Evolutionary conservation across 768 basidiomycete genomes (phyloP).

Genomic region (Hericium alpestre): DNA sequence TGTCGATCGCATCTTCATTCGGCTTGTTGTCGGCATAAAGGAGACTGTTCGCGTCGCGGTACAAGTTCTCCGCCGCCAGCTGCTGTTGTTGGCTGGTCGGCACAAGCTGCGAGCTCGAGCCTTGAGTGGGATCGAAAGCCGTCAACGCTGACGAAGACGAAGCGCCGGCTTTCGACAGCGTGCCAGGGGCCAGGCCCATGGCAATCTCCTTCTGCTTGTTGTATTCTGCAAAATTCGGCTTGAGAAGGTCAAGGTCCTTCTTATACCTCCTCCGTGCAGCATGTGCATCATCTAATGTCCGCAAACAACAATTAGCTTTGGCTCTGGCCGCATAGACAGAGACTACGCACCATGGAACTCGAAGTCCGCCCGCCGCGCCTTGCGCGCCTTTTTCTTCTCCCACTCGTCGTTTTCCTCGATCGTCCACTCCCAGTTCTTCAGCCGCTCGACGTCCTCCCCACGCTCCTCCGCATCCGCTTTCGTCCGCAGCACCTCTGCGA

Average conservation of each 20-base stretch:
- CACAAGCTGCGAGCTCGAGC: slow-evolving; percentile 27
- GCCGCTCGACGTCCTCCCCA: slow-evolving; percentile 85
- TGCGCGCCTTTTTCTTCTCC: slow-evolving; percentile 83
- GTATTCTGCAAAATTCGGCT: slow-evolving; percentile 80
- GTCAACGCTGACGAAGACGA: slow-evolving; percentile 31
- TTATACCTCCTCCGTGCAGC: slow-evolving; percentile 85
- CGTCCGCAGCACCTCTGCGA: slow-evolving; percentile 75
- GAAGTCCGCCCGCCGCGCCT: slow-evolving; percentile 76
- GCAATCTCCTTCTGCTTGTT: slow-evolving; percentile 84
- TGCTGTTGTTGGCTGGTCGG: slow-evolving; percentile 53
- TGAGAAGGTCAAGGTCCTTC: slow-evolving; percentile 80
- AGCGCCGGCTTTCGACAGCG: slow-evolving; percentile 36
- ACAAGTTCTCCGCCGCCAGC: slow-evolving; percentile 69
- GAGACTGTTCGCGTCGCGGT: slow-evolving; percentile 87
- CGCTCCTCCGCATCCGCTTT: slow-evolving; percentile 84
- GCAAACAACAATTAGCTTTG: neutral
- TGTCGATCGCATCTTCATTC: slow-evolving; percentile 88
- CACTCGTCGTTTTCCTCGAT: slow-evolving; percentile 94
- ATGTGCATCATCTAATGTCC: slow-evolving; percentile 68
- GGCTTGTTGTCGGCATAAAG: slow-evolving; percentile 95
- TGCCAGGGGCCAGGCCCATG: slow-evolving; percentile 62
- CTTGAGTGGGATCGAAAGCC: slow-evolving; percentile 30
- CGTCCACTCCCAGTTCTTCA: slow-evolving; percentile 92
- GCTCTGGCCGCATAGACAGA: neutral
- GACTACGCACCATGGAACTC: slow-evolving; percentile 75